Percentiles rank a stretch among this genome's conserved stretches.
Evolutionary conservation across 2,329 filamentous ascomycete species (phyloP).

Genomic region (Aspergillus novofumigatus): DNA sequence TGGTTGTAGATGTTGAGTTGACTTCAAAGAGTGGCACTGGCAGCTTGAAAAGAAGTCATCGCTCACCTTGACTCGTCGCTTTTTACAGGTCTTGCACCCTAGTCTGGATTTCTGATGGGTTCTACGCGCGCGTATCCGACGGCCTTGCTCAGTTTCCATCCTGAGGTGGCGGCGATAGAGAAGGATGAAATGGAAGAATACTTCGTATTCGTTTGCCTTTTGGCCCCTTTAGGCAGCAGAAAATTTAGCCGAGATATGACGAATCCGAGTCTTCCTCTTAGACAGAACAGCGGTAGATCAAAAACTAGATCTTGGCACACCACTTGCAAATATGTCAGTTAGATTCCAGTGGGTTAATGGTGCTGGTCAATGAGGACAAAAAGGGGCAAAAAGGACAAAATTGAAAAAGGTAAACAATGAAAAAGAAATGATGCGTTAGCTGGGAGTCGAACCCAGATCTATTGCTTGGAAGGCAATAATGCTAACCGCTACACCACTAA

Average conservation of each 20-base stretch:
- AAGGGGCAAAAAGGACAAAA: not conserved
- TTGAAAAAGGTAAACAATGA: not conserved
- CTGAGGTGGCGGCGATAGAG: not conserved
- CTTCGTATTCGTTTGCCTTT: not conserved
- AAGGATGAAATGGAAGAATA: not conserved
- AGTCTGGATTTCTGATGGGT: conserved; percentile 32
- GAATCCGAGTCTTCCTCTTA: no score
- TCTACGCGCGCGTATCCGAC: conserved; percentile 18
- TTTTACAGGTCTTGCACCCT: conserved; percentile 33
- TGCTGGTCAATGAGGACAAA: not conserved
- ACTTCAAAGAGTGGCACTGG: no score
- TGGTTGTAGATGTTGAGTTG: conserved; percentile 1
- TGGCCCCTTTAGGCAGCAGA: not conserved
- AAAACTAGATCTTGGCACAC: no score
- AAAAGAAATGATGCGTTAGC: not conserved
- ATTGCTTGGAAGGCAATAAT: conserved; percentile 3
- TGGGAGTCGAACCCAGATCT: conserved; percentile 4
- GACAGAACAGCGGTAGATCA: no score
- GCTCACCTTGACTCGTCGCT: conserved; percentile 32
- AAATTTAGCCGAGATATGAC: not conserved
- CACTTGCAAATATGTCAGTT: no score
- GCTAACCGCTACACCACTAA: not conserved
- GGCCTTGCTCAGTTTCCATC: not conserved
- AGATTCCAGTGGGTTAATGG: not conserved
- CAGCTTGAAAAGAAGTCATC: not conserved